Base-by-base conservation (phyloP, 2,329 filamentous ascomycete genomes). In the Epichloe sp. region DNA sequence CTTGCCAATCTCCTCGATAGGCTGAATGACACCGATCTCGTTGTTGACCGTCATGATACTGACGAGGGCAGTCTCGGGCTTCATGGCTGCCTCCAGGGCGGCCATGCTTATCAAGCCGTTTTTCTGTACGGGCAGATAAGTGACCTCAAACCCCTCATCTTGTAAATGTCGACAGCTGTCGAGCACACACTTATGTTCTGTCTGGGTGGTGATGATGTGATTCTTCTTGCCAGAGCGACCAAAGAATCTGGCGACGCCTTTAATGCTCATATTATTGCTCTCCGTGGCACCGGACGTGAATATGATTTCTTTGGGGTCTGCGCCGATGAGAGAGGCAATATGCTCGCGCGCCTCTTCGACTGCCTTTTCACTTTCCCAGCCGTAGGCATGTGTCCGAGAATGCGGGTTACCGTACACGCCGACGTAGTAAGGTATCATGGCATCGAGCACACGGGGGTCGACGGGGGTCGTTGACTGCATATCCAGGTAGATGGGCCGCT, bases 31-130 rank as follows among this genome's bases (percentile, higher is more conserved):
- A 63, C 93, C 93, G 62, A 98, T 97, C 71, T 98, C 93, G 68
- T 98, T 98, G 75, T 98, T 98, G 62, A 98, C 93, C 1, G 93
- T 83, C 93, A 98, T 98, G 68, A 98, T 87, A 64, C 90, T 96
- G 68, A 97, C 90, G 34, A 98, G 73, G 43, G 82, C 83, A 14
- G 93, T 98, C 54, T 97, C 90, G 0, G 90, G 90, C 54, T 86
- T 82, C 55, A 98, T 94, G 23, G 91, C 88, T 21, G 83, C 86
- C 70, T 94, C 86, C 34, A 98, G 79, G 59, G 93, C 81, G 42
- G 86, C 78, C 74, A 98, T 79, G 58, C 85, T 79, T 61, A 98
- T 75, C 57, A 97, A 72, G n/a, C 93, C 93, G 58, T 88, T 91
- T 62, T 71, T 79, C 69, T 90, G 79, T 5, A 98, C 93, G 3